A percentile compares a stretch with the other conserved stretches of the same genome.
Conservation (phyloP, 164 flowering plant species). For the Brasenia schreberi region DNA sequence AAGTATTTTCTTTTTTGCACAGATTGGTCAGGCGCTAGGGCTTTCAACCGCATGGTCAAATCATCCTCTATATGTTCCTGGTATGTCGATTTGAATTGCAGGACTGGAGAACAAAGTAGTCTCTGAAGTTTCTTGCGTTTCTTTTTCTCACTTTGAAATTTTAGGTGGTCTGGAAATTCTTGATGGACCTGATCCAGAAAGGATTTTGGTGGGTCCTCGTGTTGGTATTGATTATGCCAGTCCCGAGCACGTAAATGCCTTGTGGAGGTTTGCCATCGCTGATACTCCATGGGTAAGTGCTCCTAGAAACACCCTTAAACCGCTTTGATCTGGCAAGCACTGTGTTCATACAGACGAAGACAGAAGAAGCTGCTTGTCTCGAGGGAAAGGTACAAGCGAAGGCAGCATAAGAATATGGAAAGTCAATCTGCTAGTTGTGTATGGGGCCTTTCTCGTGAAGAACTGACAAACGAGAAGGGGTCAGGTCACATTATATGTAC, state of each 20-base stretch:
- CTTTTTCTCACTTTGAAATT: slow-evolving; percentile 1
- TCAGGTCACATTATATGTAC: too few species aligned
- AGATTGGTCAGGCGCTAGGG: slow-evolving; percentile 95
- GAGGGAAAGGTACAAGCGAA: too few species aligned
- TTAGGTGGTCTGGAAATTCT: slow-evolving; percentile 86
- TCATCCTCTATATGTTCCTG: slow-evolving; percentile 69
- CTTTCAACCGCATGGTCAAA: slow-evolving; percentile 82
- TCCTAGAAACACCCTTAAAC: slow-evolving; percentile 71
- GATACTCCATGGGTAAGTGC: slow-evolving; percentile 91
- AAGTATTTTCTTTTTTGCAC: slow-evolving; percentile 2
- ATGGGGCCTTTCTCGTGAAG: too few species aligned
- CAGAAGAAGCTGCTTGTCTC: neutral
- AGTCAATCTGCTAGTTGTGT: too few species aligned
- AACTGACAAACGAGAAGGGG: too few species aligned
- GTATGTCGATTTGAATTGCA: slow-evolving; percentile 20
- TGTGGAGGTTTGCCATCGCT: slow-evolving; percentile 95
- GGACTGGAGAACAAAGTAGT: neutral
- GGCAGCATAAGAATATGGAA: too few species aligned
- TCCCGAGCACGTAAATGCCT: slow-evolving; percentile 74
- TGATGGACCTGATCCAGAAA: slow-evolving; percentile 86
- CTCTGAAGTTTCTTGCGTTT: neutral
- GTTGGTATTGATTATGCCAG: slow-evolving; percentile 95
- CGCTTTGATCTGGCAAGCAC: slow-evolving; percentile 11
- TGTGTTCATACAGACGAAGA: neutral
- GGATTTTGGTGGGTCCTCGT: slow-evolving; percentile 75